A percentile compares a stretch with the other conserved stretches of the same genome.
phyloP scores from a whole-genome alignment of 2,329 filamentous ascomycete genomes.

The Tolypocladium tundrense region DNA sequence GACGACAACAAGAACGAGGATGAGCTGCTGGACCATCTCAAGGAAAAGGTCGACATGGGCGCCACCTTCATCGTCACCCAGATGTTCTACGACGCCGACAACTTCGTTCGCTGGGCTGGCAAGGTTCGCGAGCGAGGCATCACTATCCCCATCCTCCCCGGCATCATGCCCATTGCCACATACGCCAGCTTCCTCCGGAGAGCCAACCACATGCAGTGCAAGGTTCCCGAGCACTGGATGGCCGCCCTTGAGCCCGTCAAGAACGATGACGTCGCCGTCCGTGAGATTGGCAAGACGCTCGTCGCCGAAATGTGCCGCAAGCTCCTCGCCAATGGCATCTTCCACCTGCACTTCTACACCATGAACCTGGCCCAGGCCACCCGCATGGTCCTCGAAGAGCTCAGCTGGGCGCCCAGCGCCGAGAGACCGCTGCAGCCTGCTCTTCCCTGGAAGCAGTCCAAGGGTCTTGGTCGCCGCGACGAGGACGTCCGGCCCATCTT shows the following conservation, averaged over 20 bases:
- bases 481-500: slow-evolving; percentile 98
- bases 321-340: slow-evolving; percentile 71
- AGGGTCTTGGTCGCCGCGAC: slow-evolving; percentile 75
- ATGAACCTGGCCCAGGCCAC: slow-evolving; percentile 98
- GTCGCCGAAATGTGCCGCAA: slow-evolving; percentile 85
- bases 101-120: slow-evolving; percentile 83
- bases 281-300: slow-evolving; percentile 77
- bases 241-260: slow-evolving; percentile 81
- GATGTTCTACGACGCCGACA: slow-evolving; percentile 98
- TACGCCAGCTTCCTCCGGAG: slow-evolving; percentile 87
- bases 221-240: slow-evolving; percentile 72
- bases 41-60: slow-evolving; percentile 93
- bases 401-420: slow-evolving; percentile 68
- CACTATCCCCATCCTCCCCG: slow-evolving; percentile 70
- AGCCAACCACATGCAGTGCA: slow-evolving; percentile 83
- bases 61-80: slow-evolving; percentile 93
- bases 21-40: slow-evolving; percentile 77
- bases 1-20: slow-evolving; percentile 89
- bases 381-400: slow-evolving; percentile 84
- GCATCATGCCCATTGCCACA: slow-evolving; percentile 84
- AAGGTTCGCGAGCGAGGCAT: slow-evolving; percentile 82
- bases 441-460: slow-evolving; percentile 93
- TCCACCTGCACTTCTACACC: slow-evolving; percentile 94
- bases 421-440: slow-evolving; percentile 75
- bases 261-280: slow-evolving; percentile 88